Evolutionary conservation across 2,329 filamentous ascomycete species (phyloP), one percentile per base, ranked within the genome.

Genomic region (Calycina herbarum): DNA sequence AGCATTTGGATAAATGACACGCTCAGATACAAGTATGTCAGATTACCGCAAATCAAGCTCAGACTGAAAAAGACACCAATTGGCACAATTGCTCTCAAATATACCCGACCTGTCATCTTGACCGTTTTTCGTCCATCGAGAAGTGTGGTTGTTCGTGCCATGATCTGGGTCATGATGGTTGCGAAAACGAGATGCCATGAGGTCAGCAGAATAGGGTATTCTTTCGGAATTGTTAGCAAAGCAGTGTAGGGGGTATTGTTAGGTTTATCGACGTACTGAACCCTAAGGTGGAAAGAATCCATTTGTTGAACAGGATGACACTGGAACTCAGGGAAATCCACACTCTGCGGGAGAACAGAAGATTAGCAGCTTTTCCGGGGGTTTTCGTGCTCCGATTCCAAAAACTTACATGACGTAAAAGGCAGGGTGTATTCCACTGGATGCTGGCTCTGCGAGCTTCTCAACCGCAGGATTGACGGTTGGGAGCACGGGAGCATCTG

Each of bases 251-350:
- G 66, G n/a, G 45, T 27, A 20, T 10, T 42, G 38, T 27, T 51
- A 17, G 31, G 45, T 11, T 31, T 24, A 24, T 56, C 33, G 42
- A 78, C 89, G 83, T 85, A 92, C 90, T 86, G 83, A 97, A 97
- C 69, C 92, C 85, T 69, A 90, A 85, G 48, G 90, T 94, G 75
- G 94, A 89, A 69, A 98, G 86, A 75, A 99, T 93, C 88, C 92
- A 97, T 87, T 99, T 99, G 89, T 99, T 98, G 89, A 97, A 98
- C 68, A 99, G 84, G 78, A 99, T 99, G 77, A 98, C 93, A 74
- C 90, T 92, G 56, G 93, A 97, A 76, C 92, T 96, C 78, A 97
- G 85, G 66, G 89, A 83, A 77, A 99, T 98, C 95, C 95, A 99
- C 73, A 89, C 84, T 74, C 94, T 97, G 78, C 35, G 4, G 45